phyloP scores from a whole-genome alignment of 805 yeast genomes.

The Candida broadrunensis region DNA sequence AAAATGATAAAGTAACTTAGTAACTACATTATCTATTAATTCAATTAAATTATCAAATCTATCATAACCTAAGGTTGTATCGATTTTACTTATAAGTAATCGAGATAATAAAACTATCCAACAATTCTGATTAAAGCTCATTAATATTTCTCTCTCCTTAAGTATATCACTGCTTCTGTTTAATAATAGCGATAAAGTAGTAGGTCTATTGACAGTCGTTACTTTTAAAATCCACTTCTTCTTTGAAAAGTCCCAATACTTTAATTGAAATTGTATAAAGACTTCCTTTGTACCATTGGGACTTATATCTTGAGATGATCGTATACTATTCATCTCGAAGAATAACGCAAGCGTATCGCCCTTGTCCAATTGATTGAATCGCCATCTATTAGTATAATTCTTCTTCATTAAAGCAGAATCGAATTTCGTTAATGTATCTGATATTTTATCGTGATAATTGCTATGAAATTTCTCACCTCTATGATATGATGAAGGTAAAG shows the following conservation, averaged over 20 bases:
- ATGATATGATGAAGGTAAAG: conserved; percentile 31
- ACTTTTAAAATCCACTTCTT: conserved; percentile 24
- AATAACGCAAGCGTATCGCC: conserved; percentile 24
- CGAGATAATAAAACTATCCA: conserved; percentile 31
- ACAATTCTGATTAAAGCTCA: conserved; percentile 29
- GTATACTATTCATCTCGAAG: conserved; percentile 31
- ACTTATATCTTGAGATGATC: conserved; percentile 15
- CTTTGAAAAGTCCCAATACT: conserved; percentile 21
- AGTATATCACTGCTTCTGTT: conserved; percentile 13
- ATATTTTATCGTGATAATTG: conserved; percentile 25
- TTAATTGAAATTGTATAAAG: conserved; percentile 30
- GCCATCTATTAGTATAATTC: conserved; percentile 39
- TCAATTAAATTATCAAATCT: conserved; percentile 23
- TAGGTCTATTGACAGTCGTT: conserved; percentile 25
- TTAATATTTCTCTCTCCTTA: conserved; percentile 22
- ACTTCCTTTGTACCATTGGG: conserved; percentile 18
- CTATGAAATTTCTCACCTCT: conserved; percentile 13
- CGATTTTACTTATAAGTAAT: conserved; percentile 30
- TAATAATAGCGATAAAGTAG: conserved; percentile 21
- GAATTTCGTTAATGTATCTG: conserved; percentile 28
- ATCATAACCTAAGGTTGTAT: conserved; percentile 31
- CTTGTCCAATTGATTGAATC: conserved; percentile 17
- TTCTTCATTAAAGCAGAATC: conserved; percentile 29
- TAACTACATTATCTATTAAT: conserved; percentile 22
- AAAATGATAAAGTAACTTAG: conserved; percentile 23